Evolutionary conservation across 768 basidiomycete genomes (phyloP), one percentile per base, ranked within the genome.

Genomic region (Floccularia luteovirens): DNA sequence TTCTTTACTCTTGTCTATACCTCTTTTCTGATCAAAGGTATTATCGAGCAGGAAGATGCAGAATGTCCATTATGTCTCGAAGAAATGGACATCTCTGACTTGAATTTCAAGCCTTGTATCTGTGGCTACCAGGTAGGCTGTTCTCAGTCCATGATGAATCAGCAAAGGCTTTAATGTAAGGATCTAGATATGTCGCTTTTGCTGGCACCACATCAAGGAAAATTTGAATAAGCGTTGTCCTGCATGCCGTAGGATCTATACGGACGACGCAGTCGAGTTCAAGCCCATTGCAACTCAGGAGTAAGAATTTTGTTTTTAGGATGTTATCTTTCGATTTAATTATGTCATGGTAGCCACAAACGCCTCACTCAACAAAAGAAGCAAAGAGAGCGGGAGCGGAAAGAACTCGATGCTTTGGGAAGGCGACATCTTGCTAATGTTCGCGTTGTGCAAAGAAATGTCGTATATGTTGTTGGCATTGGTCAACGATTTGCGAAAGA

Each of bases 31-130:
- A 31, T 24, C 45, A 38, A 47, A 33, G 36, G n/a, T 31, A 8
- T 23, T 24, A 39, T 38, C 39, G 33, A 47, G 1, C 51, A 97
- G 94, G 94, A 98, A 59, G 92, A 97, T 56, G 87, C 88, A 46
- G 96, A 98, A 55, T 99, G 96, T 66, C 90, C 96, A 32, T 77
- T 99, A 44, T 99, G 96, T 66, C 79, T 97, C 31, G 94, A 98
- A 57, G 92, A 96, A 68, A 91, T 99, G 85, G 96, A 98, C 66
- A 79, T 97, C 50, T 91, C 91, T 36, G 96, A 99, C 75, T 77
- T 97, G 61, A 94, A 94, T 69, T 99, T 99, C 70, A 94, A 92
- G 69, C 96, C 96, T 20, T 99, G 96, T 63, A 80, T 92, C 38
- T 99, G 96, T 64, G 96, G 96, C 45, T 96, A 98, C 66, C 96